These are phyloP conservation scores for Flaveria robusta DNA, from an alignment of 129 eudicot species.

Conservation along the genomic window DNA sequence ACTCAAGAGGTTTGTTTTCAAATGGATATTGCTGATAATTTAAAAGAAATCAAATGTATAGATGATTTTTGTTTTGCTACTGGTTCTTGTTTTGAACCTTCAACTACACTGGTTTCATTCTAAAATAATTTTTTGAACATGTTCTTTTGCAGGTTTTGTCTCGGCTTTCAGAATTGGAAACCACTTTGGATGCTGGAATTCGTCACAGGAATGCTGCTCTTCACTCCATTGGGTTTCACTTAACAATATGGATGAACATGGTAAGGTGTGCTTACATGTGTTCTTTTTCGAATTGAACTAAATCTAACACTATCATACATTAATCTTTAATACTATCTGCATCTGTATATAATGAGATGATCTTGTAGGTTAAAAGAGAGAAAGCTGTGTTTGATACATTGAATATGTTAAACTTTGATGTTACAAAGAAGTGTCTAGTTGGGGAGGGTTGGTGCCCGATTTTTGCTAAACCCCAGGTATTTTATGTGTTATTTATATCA, in stretches of 20 bases:
- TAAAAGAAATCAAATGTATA: neutral
- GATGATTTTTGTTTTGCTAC: slow-evolving; percentile 9
- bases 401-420: slow-evolving; percentile 96
- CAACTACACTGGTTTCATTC: neutral
- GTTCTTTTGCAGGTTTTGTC: slow-evolving; percentile 65
- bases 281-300: neutral
- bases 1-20: slow-evolving; percentile 71
- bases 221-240: slow-evolving; percentile 68
- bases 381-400: slow-evolving; percentile 95
- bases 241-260: slow-evolving; percentile 82
- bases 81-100: slow-evolving; percentile 16
- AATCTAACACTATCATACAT: slow-evolving; percentile 12
- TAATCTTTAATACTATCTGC: slow-evolving; percentile 23
- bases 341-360: slow-evolving; percentile 21
- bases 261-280: slow-evolving; percentile 46
- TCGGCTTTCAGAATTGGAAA: slow-evolving; percentile 87
- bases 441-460: slow-evolving; percentile 99
- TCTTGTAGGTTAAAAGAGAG: slow-evolving; percentile 90
- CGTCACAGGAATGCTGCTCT: slow-evolving; percentile 86
- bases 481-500: neutral
- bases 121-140: slow-evolving; percentile 19
- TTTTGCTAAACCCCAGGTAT: slow-evolving; percentile 89
- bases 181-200: slow-evolving; percentile 92
- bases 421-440: slow-evolving; percentile 96
- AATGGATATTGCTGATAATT: neutral